Conservation (phyloP, 768 basidiomycete species). For the Tricholoma flavovirens region DNA sequence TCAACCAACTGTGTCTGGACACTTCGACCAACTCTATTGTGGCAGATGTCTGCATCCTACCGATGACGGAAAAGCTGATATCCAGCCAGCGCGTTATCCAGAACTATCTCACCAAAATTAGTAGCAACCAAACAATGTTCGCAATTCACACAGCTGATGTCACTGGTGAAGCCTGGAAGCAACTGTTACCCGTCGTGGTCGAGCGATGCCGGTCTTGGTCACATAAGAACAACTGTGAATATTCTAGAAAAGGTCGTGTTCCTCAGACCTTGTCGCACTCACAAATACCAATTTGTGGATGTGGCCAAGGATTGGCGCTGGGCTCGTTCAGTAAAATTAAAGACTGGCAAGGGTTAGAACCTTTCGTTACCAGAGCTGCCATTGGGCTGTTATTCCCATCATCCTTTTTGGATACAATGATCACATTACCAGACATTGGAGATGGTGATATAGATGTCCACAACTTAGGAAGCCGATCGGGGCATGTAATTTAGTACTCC, state of each 20-base stretch:
- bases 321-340: conserved; percentile 26
- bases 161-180: conserved; percentile 42
- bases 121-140: conserved; percentile 3
- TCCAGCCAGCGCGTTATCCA: conserved; percentile 1
- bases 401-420: conserved; percentile 40
- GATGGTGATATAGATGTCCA: not conserved
- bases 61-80: conserved; percentile 22
- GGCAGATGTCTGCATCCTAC: conserved; percentile 43
- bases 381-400: conserved; percentile 50
- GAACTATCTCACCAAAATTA: not conserved
- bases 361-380: conserved; percentile 43
- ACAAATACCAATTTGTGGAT: conserved; percentile 43
- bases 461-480: no score
- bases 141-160: conserved; percentile 20
- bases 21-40: conserved; percentile 43
- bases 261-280: conserved; percentile 34
- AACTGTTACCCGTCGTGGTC: conserved; percentile 42
- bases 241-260: conserved; percentile 24
- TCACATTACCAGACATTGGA: conserved; percentile 8
- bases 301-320: conserved; percentile 45
- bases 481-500: not conserved
- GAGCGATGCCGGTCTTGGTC: conserved; percentile 53
- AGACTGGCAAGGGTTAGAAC: conserved; percentile 35
- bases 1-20: conserved; percentile 43
- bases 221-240: conserved; percentile 45